Evolutionary conservation across 345 rosid species (phyloP).

Genomic region (Geranium rotundifolium): DNA sequence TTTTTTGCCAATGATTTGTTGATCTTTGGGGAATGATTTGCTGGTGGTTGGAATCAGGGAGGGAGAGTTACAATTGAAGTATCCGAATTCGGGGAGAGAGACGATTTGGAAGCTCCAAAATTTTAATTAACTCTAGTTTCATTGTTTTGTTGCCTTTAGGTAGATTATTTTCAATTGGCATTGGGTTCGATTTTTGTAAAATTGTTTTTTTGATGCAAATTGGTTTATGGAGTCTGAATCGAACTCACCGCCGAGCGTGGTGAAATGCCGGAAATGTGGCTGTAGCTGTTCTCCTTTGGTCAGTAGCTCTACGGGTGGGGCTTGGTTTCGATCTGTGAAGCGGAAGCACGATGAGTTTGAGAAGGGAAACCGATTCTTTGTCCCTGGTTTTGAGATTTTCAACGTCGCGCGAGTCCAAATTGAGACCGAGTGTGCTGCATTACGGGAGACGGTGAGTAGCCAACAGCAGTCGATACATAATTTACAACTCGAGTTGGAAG

Average conservation of each 20-base stretch:
- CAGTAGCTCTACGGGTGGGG: conserved; percentile 12
- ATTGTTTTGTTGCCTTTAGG: no score
- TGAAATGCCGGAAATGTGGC: conserved; percentile 50
- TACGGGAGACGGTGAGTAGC: conserved; percentile 61
- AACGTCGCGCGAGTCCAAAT: conserved; percentile 56
- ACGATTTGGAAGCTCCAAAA: no score
- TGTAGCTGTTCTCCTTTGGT: conserved; percentile 44
- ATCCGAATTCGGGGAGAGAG: no score
- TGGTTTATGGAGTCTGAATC: no score
- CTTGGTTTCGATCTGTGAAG: conserved; percentile 64
- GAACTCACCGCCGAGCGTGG: no score
- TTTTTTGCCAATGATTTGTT: conserved; percentile 8
- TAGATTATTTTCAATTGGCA: no score
- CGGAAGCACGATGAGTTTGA: conserved; percentile 58
- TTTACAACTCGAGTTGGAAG: conserved; percentile 59
- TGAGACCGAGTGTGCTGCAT: conserved; percentile 61
- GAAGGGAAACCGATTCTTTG: conserved; percentile 25
- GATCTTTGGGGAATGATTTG: conserved; percentile 11
- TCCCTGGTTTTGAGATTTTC: conserved; percentile 43
- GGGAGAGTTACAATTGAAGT: no score
- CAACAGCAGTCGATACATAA: conserved; percentile 73
- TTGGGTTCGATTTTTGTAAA: no score
- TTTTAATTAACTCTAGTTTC: no score
- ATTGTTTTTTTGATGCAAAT: no score
- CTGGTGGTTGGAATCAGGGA: conserved; percentile 12